Conservation (phyloP, 495 filamentous ascomycete genomes). For the Corynascus novoguineensis region DNA sequence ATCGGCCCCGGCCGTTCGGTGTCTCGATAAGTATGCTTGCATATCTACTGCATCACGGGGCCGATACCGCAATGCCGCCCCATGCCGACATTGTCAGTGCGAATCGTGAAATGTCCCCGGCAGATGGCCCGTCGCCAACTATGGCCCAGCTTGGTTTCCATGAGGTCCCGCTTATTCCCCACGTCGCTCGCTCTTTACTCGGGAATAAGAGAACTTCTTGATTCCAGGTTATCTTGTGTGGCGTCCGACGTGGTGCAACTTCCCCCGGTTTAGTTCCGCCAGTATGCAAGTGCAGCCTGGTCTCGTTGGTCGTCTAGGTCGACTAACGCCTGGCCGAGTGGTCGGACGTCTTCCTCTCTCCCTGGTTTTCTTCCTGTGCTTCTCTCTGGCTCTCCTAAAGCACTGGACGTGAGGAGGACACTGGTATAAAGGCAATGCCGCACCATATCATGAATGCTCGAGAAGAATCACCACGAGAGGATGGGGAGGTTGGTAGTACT, state of each 20-base stretch:
- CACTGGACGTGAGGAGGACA: neutral
- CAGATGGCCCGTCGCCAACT: too few relatives aligned
- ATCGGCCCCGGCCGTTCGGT: neutral
- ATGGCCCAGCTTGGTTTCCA: neutral
- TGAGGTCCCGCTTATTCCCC: conserved; percentile 12
- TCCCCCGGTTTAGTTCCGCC: neutral
- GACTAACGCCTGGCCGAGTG: too few relatives aligned
- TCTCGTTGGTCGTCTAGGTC: neutral
- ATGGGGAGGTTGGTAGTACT: neutral
- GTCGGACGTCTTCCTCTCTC: neutral
- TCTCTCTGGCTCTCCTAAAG: neutral
- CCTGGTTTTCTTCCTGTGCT: neutral
- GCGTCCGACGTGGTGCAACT: neutral
- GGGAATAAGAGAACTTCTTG: conserved; percentile 8
- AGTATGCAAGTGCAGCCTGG: neutral
- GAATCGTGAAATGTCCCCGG: neutral
- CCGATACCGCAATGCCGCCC: conserved; percentile 13
- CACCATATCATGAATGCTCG: neutral
- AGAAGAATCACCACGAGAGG: neutral
- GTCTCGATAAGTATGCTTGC: neutral
- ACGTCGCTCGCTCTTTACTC: conserved; percentile 10
- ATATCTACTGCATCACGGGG: neutral
- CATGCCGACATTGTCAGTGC: neutral
- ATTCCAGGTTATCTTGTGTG: neutral
- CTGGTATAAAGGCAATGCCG: too few relatives aligned